Conservation (phyloP, 2,329 filamentous ascomycete genomes). For the Nemania sp. region DNA sequence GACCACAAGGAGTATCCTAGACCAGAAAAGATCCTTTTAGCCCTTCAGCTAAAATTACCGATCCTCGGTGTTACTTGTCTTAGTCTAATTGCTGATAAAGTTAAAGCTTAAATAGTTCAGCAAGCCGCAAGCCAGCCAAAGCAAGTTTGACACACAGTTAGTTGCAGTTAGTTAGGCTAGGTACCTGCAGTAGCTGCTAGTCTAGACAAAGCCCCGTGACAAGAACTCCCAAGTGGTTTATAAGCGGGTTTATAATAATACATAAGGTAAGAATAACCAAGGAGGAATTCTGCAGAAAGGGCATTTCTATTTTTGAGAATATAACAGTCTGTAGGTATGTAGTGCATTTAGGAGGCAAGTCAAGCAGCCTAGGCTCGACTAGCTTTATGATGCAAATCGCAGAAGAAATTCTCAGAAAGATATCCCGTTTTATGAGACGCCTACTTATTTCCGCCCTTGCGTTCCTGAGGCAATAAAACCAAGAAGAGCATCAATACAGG, state of each 20-base stretch:
- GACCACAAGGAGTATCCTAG: too few species aligned
- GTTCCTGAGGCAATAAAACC: neutral
- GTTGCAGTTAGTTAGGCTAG: too few species aligned
- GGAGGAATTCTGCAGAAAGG: neutral
- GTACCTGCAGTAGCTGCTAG: neutral
- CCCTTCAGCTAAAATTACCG: neutral
- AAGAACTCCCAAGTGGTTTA: neutral
- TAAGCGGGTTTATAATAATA: neutral
- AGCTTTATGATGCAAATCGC: neutral
- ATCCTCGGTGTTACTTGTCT: neutral
- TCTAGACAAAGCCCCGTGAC: neutral
- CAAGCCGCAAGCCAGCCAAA: neutral
- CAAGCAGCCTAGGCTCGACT: neutral
- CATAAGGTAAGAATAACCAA: neutral
- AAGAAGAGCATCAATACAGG: slow-evolving; percentile 1
- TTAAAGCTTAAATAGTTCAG: slow-evolving; percentile 10
- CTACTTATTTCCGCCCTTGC: neutral
- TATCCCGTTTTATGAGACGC: neutral
- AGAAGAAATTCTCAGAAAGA: neutral
- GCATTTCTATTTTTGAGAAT: neutral
- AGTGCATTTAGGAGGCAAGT: too few species aligned
- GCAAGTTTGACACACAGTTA: neutral
- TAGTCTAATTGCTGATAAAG: neutral
- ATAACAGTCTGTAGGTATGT: neutral
- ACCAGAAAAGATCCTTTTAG: neutral